Base-by-base conservation (phyloP, 495 filamentous ascomycete genomes). In the Bryoglossum gracile region DNA sequence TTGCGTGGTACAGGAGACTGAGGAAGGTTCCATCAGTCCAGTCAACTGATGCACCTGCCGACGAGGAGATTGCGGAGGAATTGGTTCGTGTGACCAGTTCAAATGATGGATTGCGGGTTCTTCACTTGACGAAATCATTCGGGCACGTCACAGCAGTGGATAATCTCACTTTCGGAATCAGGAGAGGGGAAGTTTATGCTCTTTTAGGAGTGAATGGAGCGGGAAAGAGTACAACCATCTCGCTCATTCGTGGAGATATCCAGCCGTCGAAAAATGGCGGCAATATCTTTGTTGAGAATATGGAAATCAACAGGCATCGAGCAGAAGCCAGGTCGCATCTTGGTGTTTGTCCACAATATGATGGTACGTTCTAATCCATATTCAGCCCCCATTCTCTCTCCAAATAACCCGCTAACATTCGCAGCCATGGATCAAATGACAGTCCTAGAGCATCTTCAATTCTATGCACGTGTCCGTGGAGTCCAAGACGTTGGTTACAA, bases 191-290 rank as follows among this genome's bases (percentile, higher is more conserved):
- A 60, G 82, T 90, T 11, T 94, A 94, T 62, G 87, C 87, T 1
- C 48, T 55, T 1, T 76, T 95, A 4, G 89, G 89, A 4, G 87
- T 88, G 17, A 95, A 95, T 61, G 89, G 87, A 19, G 89, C 89
- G 0, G 89, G 89, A 39, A 95, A 95, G 59, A 83, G 79, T 3
- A 92, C 87, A 3, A 91, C 83, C 5, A 90, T 95, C 64, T 82
- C 76, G 14, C 68, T 94, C 30, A 85, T 95, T 62, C 77, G 89
- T 48, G 89, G 87, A n/a, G 88, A 94, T 55, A 72, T 89, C 43
- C 74, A 77, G 24, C 86, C 87, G 0, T 71, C 72, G 35, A 61
- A 65, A 26, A 67, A 68, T 46, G 57, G 62, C 6, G 82, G 83
- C 46, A 82, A 89, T 43, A 76, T 94, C 32, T 78, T 84, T 22